Percentiles rank a stretch among this genome's conserved stretches.
phyloP scores from a whole-genome alignment of 306 rosid genomes.

The Gastrolobium bilobum region DNA sequence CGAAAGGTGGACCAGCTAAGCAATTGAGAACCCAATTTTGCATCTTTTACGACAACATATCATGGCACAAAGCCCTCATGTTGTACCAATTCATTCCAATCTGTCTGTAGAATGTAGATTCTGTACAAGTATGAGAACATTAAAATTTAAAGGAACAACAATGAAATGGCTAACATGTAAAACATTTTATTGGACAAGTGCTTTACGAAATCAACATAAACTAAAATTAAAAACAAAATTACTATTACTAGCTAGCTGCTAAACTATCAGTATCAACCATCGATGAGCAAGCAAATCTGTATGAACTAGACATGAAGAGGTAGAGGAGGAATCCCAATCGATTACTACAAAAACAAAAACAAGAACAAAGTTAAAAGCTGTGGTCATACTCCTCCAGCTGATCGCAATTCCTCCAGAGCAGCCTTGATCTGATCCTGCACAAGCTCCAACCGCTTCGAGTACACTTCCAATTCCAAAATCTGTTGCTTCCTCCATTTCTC shows the following conservation, averaged over 20 bases:
- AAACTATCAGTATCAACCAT: constrained; percentile 47
- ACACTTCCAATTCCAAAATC: constrained; percentile 76
- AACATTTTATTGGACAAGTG: constrained; percentile 52
- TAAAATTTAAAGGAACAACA: constrained; percentile 32
- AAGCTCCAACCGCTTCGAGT: constrained; percentile 72
- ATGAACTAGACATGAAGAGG: constrained; percentile 25
- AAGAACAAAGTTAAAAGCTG: constrained; percentile 24
- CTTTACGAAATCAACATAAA: constrained; percentile 36
- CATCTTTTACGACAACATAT: constrained; percentile 35
- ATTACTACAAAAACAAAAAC: constrained; percentile 38
- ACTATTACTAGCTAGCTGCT: constrained; percentile 43
- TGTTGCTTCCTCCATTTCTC: constrained; percentile 83
- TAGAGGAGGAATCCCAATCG: constrained; percentile 26
- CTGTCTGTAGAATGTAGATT: constrained; percentile 29
- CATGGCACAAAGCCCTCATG: not conserved
- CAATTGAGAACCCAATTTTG: not conserved
- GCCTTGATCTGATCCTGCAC: constrained; percentile 76
- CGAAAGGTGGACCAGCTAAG: not conserved
- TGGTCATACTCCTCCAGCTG: constrained; percentile 46
- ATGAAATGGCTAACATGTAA: constrained; percentile 34
- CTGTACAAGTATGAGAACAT: constrained; percentile 45
- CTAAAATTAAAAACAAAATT: constrained; percentile 6
- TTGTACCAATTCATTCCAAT: constrained; percentile 31
- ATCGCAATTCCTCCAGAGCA: constrained; percentile 62
- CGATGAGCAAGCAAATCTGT: constrained; percentile 40